phyloP scores from a whole-genome alignment of 441 rosid genomes.

The Aleurites moluccanus region DNA sequence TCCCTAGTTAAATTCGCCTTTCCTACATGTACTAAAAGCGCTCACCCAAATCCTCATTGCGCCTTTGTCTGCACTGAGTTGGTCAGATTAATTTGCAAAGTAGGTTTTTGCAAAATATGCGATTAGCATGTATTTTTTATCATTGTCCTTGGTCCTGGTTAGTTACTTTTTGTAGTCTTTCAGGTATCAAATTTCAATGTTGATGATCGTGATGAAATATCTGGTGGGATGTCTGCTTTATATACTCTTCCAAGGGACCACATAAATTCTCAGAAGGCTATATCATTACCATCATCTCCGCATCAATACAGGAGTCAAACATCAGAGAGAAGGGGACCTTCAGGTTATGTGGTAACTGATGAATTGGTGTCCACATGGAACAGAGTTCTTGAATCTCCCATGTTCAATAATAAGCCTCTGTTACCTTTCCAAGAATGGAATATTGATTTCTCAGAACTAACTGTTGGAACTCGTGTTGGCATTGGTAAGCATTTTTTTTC shows the following conservation, averaged over 20 bases:
- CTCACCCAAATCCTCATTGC: too few species aligned
- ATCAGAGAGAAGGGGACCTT: constrained; percentile 55
- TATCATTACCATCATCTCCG: constrained; percentile 95
- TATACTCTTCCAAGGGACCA: constrained; percentile 52
- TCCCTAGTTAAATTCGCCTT: too few species aligned
- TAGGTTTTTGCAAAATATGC: background rate
- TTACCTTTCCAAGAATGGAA: constrained; percentile 92
- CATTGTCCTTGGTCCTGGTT: constrained; percentile 12
- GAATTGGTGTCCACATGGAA: constrained; percentile 74
- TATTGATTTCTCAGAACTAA: constrained; percentile 90
- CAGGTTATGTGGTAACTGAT: constrained; percentile 44
- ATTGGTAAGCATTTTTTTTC: constrained; percentile 58
- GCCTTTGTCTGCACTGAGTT: too few species aligned
- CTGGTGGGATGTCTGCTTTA: constrained; percentile 65
- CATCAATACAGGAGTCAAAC: constrained; percentile 70
- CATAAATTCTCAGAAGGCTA: constrained; percentile 82
- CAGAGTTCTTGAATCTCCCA: constrained; percentile 86
- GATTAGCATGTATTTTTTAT: background rate
- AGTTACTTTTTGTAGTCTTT: constrained; percentile 21
- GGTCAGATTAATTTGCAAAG: background rate
- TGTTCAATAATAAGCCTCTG: constrained; percentile 74
- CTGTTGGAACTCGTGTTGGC: constrained; percentile 97
- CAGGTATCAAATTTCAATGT: constrained; percentile 64
- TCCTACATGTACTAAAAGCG: too few species aligned
- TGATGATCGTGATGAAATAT: constrained; percentile 55